Base-by-base conservation (phyloP, 2,329 filamentous ascomycete genomes). In the Hypomyces rosellus region DNA sequence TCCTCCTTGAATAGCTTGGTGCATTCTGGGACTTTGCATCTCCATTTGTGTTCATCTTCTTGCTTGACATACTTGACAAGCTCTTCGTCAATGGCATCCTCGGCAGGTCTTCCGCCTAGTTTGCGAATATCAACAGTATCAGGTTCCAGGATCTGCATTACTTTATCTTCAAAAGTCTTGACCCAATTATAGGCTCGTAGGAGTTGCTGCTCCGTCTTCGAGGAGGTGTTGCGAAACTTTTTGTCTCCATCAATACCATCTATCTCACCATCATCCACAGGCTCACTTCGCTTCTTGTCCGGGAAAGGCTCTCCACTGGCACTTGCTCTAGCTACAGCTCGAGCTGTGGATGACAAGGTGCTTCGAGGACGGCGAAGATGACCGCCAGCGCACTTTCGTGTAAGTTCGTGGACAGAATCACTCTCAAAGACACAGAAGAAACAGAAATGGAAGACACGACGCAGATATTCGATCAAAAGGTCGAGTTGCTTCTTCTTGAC, bases 351-450 rank as follows among this genome's bases (percentile, higher is more conserved):
- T 4, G 87, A 93, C 34, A 97, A 77, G 34, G 89, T 95, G 61
- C 87, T 87, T 51, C 91, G 81, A 37, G 93, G 93, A 45, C 93
- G 85, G 55, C 93, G 89, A 54, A 99, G 82, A 74, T 99, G 93
- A n/a, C 93, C 93, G 39, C 93, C 93, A 22, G 93, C 90, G 61
- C 93, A 99, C 71, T 99, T 97, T 53, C 93, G 84, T 38, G 89
- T 91, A 57, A 99, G 76, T 70, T 99, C 93, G 63, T 99, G 93
- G 18, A 97, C 85, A 0, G 92, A 97, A 68, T 99, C 93, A 63
- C 90, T 93, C 70, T 99, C 93, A 59, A 99, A 97, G 5, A 99
- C 95, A 67, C 93, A 99, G 74, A 97, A 99, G 76, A 99, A 96
- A 74, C 93, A 99, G 72, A 99, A 97, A 71, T 93, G 96, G 77